Conservation (phyloP, 2,329 filamentous ascomycete species). For the Drechslerella coelobrocha region DNA sequence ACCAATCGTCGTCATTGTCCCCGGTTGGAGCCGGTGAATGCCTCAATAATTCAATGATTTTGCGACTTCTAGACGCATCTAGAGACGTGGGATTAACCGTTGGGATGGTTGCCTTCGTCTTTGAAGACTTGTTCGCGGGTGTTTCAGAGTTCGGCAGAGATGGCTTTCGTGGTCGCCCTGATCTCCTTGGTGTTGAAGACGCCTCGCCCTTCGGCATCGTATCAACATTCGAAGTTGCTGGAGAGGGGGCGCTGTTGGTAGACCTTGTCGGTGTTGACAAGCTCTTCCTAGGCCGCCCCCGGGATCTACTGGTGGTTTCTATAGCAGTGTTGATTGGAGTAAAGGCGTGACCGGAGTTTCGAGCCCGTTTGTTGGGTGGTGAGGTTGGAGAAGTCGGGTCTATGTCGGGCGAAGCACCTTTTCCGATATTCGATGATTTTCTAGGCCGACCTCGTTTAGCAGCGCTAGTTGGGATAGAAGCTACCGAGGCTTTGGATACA, state of each 20-base stretch:
- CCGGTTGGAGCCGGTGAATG: constrained; percentile 25
- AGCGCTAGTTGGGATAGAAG: constrained; percentile 1
- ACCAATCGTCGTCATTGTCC: constrained; percentile 42
- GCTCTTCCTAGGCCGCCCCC: constrained; percentile 28
- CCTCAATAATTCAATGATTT: constrained; percentile 38
- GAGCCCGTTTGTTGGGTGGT: constrained; percentile 26
- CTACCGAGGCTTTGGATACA: constrained; percentile 1
- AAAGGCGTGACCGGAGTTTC: background rate
- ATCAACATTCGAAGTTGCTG: background rate
- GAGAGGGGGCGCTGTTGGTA: background rate
- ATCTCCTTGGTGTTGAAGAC: constrained; percentile 26
- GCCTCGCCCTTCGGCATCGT: background rate
- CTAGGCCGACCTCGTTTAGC: constrained; percentile 32
- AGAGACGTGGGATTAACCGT: constrained; percentile 31
- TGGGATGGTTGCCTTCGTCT: constrained; percentile 6
- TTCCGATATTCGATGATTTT: constrained; percentile 3
- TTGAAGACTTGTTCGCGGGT: constrained; percentile 1
- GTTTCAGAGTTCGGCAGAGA: constrained; percentile 17
- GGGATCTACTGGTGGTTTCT: constrained; percentile 8
- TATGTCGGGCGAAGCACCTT: constrained; percentile 5
- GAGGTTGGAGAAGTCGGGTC: constrained; percentile 13
- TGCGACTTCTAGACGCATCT: constrained; percentile 46
- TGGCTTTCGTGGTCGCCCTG: constrained; percentile 21
- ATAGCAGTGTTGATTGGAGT: constrained; percentile 11
- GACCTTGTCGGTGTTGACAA: constrained; percentile 17